Evolutionary conservation across 805 yeast genomes (phyloP), one percentile per base, ranked within the genome.

Genomic region (Starmera caribaea): DNA sequence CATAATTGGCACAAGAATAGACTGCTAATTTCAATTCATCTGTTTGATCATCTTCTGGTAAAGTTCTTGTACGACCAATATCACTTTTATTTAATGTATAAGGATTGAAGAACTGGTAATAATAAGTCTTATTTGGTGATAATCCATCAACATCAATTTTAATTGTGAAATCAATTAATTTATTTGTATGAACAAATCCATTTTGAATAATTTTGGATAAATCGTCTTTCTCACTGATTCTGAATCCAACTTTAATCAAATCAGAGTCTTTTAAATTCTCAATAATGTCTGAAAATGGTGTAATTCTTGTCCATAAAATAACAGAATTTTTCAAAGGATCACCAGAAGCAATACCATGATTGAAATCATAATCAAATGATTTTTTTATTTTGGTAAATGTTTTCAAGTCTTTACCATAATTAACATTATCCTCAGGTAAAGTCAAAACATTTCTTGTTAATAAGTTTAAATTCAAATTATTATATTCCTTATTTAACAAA

Each of bases 321-420:
- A 51, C 37, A 2, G 54, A 40, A 24, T 41, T 37, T 3, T 35
- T 27, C 7, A 47, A 38, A 10, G 57, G 57, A 38, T 53, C 54
- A 14, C 57, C 57, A 15, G 49, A 43, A 8, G 55, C 55, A 4
- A 53, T 43, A 11, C 55, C 56, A 32, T 53, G 56, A 6, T 34
- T 30, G 33, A 48, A 51, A 7, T 21, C 17, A n/a, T 27, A 13
- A 4, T 35, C 27, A 3, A 32, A 32, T 4, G 13, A 9, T 16
- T 16, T 15, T 2, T 16, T 14, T 6, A 28, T 14, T 26, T 35
- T 15, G 3, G 32, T 5, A 8, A 35, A 35, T 13, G 32, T 11
- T 5, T 29, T 15, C 8, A 16, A 16, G 11, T 14, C 12, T 4
- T 16, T n/a, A n/a, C 30, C 29, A n/a, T 11, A 8, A 14, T 43